phyloP scores from a whole-genome alignment of 2,329 filamentous ascomycete genomes.

The Coniosporium tulheliwenetii region DNA sequence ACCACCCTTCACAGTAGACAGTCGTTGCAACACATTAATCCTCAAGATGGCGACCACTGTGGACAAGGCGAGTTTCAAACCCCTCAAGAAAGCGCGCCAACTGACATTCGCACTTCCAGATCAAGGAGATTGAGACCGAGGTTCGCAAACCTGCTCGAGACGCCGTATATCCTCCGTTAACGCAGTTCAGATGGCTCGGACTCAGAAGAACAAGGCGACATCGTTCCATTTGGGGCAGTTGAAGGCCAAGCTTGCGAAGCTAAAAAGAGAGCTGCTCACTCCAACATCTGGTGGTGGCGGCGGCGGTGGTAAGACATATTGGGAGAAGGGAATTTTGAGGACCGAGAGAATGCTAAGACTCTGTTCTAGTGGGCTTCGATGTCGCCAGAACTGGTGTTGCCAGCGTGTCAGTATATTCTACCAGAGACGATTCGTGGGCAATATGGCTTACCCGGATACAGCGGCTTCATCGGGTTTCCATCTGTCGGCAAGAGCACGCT shows the following conservation, averaged over 20 bases:
- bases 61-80: conserved; percentile 55
- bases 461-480: conserved; percentile 90
- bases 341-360: conserved; percentile 7
- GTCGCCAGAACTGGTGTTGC: conserved; percentile 95
- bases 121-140: conserved; percentile 94
- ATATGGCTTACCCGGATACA: conserved; percentile 4
- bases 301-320: conserved; percentile 43
- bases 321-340: neutral
- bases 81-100: conserved; percentile 13
- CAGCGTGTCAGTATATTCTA: conserved; percentile 45
- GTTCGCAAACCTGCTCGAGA: conserved; percentile 33
- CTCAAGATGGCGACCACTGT: conserved; percentile 86
- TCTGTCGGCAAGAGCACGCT: conserved; percentile 97
- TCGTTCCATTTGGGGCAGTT: conserved; percentile 86
- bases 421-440: neutral
- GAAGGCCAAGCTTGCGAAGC: conserved; percentile 95
- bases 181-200: conserved; percentile 64
- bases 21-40: too few species aligned
- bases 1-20: too few species aligned
- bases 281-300: conserved; percentile 67
- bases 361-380: conserved; percentile 62
- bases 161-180: conserved; percentile 1
- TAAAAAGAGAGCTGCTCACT: conserved; percentile 89
- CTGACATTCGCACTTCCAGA: conserved; percentile 36
- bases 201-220: conserved; percentile 94